Conservation (phyloP, 495 filamentous ascomycete species). For the Tuber calosporum region DNA sequence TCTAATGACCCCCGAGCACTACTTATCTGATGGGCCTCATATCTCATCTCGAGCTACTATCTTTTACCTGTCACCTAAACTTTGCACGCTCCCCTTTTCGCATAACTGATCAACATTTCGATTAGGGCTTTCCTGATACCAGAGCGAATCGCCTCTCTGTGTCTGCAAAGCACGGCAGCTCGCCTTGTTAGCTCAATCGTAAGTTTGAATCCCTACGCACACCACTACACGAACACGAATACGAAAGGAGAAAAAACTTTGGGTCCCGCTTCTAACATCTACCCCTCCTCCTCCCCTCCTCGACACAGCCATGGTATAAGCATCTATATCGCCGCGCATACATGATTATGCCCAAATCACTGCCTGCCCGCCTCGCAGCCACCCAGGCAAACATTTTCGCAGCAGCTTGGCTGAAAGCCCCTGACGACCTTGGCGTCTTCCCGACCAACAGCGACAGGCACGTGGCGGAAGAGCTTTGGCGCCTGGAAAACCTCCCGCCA, state of each 20-base stretch:
- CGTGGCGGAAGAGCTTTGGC: slow-evolving; percentile 61
- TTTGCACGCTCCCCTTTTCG: not conserved
- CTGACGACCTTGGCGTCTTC: slow-evolving; percentile 59
- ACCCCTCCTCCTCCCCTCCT: slow-evolving; percentile 2
- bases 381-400: slow-evolving; percentile 57
- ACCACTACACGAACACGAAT: slow-evolving; percentile 41
- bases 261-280: slow-evolving; percentile 7
- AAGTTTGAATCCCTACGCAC: slow-evolving; percentile 24
- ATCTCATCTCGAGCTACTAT: not conserved
- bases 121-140: slow-evolving; percentile 55
- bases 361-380: slow-evolving; percentile 52
- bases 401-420: slow-evolving; percentile 51
- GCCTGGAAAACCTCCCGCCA: slow-evolving; percentile 30
- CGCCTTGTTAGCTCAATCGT: slow-evolving; percentile 57
- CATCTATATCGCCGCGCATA: slow-evolving; percentile 61
- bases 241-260: not conserved
- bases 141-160: slow-evolving; percentile 56
- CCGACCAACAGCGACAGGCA: slow-evolving; percentile 70
- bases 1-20: too few relatives aligned
- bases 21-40: slow-evolving; percentile 13
- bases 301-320: slow-evolving; percentile 50
- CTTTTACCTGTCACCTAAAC: not conserved
- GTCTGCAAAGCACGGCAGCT: slow-evolving; percentile 66
- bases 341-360: slow-evolving; percentile 61
- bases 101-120: slow-evolving; percentile 18